A percentile compares a stretch with the other conserved stretches of the same genome.
Evolutionary conservation across 1,139 yeast species (phyloP).

Genomic region (Groenewaldozyma sp.): DNA sequence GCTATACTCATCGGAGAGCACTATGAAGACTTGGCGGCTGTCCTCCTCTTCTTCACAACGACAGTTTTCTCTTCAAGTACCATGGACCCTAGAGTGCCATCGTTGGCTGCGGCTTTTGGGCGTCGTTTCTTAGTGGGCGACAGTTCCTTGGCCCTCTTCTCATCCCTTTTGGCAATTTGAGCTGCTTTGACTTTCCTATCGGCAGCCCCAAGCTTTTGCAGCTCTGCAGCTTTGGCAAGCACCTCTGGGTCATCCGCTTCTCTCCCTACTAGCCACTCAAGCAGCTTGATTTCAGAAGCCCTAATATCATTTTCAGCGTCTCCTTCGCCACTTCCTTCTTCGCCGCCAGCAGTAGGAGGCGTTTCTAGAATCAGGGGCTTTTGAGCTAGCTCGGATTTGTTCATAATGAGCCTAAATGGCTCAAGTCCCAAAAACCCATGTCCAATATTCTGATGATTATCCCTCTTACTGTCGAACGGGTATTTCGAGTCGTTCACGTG

Average conservation of each 20-base stretch:
- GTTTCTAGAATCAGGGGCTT: conserved; percentile 88
- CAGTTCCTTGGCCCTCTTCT: conserved; percentile 6
- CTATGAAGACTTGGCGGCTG: too few species aligned
- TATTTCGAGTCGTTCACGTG: conserved; percentile 94
- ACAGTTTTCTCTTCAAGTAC: too few species aligned
- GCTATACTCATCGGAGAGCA: too few species aligned
- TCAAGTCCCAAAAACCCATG: conserved; percentile 84
- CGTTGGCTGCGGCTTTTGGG: neutral
- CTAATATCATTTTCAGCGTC: conserved; percentile 37
- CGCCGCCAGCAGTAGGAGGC: conserved; percentile 56
- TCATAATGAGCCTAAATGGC: conserved; percentile 68
- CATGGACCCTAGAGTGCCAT: neutral
- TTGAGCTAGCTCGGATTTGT: conserved; percentile 48
- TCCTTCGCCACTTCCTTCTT: conserved; percentile 43
- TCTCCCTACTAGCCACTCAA: conserved; percentile 61
- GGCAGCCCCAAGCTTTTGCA: conserved; percentile 36
- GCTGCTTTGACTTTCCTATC: conserved; percentile 24
- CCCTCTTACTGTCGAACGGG: conserved; percentile 83
- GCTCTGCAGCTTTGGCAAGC: conserved; percentile 37
- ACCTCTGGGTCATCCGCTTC: conserved; percentile 47
- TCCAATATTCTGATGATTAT: conserved; percentile 84
- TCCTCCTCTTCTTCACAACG: too few species aligned
- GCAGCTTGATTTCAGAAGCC: conserved; percentile 65
- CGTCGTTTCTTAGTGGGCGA: neutral
- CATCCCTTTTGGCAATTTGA: conserved; percentile 11